Evolutionary conservation across 2,329 filamentous ascomycete genomes (phyloP).

Genomic region (Trichoderma aggressivum): DNA sequence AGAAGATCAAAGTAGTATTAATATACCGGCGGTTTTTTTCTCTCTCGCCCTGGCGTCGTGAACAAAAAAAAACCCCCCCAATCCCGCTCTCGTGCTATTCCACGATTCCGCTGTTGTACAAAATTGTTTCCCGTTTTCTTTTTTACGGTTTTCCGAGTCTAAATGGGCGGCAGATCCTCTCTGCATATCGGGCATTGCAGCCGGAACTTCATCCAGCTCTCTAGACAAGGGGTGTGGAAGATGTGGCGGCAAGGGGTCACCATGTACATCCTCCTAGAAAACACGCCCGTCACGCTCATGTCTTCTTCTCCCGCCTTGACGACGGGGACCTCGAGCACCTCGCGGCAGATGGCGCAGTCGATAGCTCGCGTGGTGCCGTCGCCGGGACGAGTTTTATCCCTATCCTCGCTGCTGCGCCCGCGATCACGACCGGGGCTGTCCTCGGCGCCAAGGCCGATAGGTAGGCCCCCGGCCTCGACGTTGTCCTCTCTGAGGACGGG

Average conservation of each 20-base stretch:
- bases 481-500: constrained; percentile 81
- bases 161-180: constrained; percentile 82
- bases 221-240: constrained; percentile 86
- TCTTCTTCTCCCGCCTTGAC: constrained; percentile 58
- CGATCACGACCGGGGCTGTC: constrained; percentile 27
- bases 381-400: constrained; percentile 26
- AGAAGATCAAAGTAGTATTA: background rate
- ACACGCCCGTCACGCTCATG: constrained; percentile 60
- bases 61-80: background rate
- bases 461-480: constrained; percentile 73
- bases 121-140: background rate
- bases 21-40: background rate
- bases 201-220: constrained; percentile 93
- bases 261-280: constrained; percentile 87
- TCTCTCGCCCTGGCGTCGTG: background rate
- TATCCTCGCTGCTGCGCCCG: constrained; percentile 34
- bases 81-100: background rate
- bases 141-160: constrained; percentile 25
- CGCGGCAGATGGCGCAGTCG: constrained; percentile 94
- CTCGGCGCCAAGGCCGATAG: constrained; percentile 62
- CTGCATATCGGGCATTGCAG: constrained; percentile 94
- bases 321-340: constrained; percentile 85
- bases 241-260: constrained; percentile 95
- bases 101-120: background rate
- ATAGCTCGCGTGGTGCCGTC: constrained; percentile 51